These are phyloP conservation scores for Globisporangium polare DNA, from an alignment of 352 stramenopile genomes.

Conservation along the genomic window DNA sequence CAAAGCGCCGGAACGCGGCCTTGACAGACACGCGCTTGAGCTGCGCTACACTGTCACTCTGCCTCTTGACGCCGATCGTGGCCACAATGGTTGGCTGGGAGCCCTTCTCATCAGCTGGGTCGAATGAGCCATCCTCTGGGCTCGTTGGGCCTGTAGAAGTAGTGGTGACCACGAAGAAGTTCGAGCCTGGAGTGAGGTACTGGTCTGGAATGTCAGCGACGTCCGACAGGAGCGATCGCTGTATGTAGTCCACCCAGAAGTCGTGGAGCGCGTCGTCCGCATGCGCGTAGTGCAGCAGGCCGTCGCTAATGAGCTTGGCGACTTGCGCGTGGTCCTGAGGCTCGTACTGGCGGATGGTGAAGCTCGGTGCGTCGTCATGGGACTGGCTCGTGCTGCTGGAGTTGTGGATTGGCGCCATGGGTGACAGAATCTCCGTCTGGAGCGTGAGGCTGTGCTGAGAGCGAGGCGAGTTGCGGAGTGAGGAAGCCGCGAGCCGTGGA, in stretches of 20 bases:
- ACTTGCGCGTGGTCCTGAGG: constrained; percentile 3
- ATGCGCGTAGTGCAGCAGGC: constrained; percentile 11
- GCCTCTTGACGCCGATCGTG: background rate
- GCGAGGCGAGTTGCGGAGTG: background rate
- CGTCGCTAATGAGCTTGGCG: constrained; percentile 8
- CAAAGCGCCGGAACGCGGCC: constrained; percentile 5
- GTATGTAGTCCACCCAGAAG: constrained; percentile 1
- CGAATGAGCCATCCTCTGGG: background rate
- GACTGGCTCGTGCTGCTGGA: too few species aligned
- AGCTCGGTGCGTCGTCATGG: background rate
- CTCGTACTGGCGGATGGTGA: constrained; percentile 14
- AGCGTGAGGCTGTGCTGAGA: background rate
- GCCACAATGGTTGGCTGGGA: background rate
- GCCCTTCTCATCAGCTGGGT: background rate
- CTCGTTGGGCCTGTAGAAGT: background rate
- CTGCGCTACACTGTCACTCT: constrained; percentile 1
- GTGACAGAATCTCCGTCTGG: background rate
- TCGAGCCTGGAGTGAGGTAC: constrained; percentile 1
- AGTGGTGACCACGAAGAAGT: constrained; percentile 2
- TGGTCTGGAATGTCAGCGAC: constrained; percentile 7
- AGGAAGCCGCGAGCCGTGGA: too few species aligned
- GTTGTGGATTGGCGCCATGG: too few species aligned
- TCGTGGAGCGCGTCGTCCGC: background rate
- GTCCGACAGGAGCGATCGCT: constrained; percentile 5
- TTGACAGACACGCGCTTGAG: constrained; percentile 8